Evolutionary conservation across 805 yeast genomes (phyloP).

Genomic region (Spencermartinsiella europaea): DNA sequence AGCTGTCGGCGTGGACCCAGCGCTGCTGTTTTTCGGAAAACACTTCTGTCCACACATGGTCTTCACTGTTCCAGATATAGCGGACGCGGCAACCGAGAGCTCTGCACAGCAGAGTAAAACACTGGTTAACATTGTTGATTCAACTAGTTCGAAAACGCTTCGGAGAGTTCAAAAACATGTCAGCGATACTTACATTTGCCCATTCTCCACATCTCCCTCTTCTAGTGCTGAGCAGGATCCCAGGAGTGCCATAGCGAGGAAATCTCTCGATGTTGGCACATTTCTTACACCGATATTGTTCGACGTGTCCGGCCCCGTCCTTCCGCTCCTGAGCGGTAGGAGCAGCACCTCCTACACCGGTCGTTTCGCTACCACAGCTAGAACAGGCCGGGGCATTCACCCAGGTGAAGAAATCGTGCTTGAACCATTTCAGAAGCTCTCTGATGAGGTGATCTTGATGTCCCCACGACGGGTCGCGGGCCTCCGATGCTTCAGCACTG

Average conservation of each 20-base stretch:
- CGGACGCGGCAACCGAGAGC: constrained; percentile 63
- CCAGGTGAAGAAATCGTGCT: constrained; percentile 79
- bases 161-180: too few relatives aligned
- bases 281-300: constrained; percentile 53
- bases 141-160: too few relatives aligned
- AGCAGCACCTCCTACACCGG: constrained; percentile 33
- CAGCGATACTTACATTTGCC: too few relatives aligned
- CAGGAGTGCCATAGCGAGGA: constrained; percentile 72
- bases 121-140: too few relatives aligned
- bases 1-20: constrained; percentile 85
- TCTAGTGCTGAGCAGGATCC: constrained; percentile 53
- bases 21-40: constrained; percentile 53
- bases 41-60: constrained; percentile 95
- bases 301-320: constrained; percentile 55
- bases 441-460: constrained; percentile 55
- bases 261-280: constrained; percentile 53
- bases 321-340: constrained; percentile 44
- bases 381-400: constrained; percentile 62
- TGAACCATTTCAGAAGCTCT: constrained; percentile 62
- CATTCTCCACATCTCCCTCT: constrained; percentile 93
- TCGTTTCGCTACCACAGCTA: constrained; percentile 33
- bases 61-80: constrained; percentile 84
- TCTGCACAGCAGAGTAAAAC: constrained; percentile 59
- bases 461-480: constrained; percentile 30
- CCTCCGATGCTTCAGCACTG: constrained; percentile 50